phyloP scores from a whole-genome alignment of 2,329 filamentous ascomycete species.

The Fusarium acutatum region DNA sequence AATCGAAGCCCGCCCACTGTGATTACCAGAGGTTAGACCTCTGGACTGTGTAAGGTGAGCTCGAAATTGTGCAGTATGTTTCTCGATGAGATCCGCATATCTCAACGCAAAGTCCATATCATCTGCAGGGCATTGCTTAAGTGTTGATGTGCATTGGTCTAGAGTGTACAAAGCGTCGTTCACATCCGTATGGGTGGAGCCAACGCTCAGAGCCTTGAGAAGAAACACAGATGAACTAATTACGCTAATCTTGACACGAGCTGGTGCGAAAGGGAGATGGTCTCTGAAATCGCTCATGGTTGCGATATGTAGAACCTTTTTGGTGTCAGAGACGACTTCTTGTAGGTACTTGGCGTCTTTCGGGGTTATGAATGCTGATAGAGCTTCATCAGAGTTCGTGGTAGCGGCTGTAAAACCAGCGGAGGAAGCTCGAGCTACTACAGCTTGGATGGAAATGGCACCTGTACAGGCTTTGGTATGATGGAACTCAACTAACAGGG shows the following conservation, averaged over 20 bases:
- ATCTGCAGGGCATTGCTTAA: slow-evolving; percentile 21
- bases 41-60: slow-evolving; percentile 2
- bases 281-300: slow-evolving; percentile 17
- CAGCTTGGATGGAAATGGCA: slow-evolving; percentile 34
- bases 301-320: slow-evolving; percentile 19
- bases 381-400: slow-evolving; percentile 2
- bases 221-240: slow-evolving; percentile 37
- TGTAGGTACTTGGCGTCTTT: slow-evolving; percentile 31
- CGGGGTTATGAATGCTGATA: slow-evolving; percentile 22
- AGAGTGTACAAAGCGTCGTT: slow-evolving; percentile 13
- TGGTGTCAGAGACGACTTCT: slow-evolving; percentile 32
- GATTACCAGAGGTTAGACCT: not conserved
- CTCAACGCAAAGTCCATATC: slow-evolving; percentile 39
- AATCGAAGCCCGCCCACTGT: not conserved
- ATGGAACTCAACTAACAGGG: slow-evolving; percentile 28
- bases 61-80: slow-evolving; percentile 28
- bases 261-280: slow-evolving; percentile 27
- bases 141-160: slow-evolving; percentile 25
- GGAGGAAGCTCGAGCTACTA: slow-evolving; percentile 22
- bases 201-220: slow-evolving; percentile 31
- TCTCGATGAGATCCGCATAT: slow-evolving; percentile 36
- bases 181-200: slow-evolving; percentile 24
- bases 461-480: slow-evolving; percentile 33
- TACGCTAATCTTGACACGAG: slow-evolving; percentile 27
- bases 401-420: slow-evolving; percentile 1